Conservation (phyloP, 2,329 filamentous ascomycete genomes). For the Arthroderma sp. region DNA sequence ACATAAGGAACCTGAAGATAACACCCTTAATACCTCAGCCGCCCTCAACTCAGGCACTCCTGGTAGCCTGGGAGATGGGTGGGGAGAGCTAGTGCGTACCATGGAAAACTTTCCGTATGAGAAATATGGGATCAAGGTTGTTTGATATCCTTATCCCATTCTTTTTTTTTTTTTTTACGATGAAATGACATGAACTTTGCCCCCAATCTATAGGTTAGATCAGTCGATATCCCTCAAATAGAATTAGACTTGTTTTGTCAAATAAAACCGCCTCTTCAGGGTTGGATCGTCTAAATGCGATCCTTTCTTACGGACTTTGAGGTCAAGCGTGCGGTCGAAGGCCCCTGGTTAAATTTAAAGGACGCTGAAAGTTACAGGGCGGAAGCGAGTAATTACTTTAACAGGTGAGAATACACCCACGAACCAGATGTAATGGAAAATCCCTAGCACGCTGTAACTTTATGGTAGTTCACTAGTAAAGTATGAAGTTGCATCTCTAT, state of each 20-base stretch:
- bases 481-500: neutral
- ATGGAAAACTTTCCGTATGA: constrained; percentile 50
- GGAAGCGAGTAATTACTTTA: no score
- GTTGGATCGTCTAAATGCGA: no score
- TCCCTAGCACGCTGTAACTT: neutral
- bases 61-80: constrained; percentile 50
- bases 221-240: neutral
- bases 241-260: neutral
- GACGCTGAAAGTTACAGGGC: no score
- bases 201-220: neutral
- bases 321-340: no score
- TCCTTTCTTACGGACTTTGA: no score
- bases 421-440: no score
- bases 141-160: neutral
- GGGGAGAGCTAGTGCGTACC: constrained; percentile 41
- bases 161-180: neutral
- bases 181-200: neutral
- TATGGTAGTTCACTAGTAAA: neutral
- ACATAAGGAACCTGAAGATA: constrained; percentile 44
- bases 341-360: no score
- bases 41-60: constrained; percentile 36
- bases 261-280: neutral
- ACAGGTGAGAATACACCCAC: no score
- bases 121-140: constrained; percentile 43
- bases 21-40: constrained; percentile 26